Evolutionary conservation across 257 asterid genomes (phyloP).

Genomic region (Gentiana macrophylla): DNA sequence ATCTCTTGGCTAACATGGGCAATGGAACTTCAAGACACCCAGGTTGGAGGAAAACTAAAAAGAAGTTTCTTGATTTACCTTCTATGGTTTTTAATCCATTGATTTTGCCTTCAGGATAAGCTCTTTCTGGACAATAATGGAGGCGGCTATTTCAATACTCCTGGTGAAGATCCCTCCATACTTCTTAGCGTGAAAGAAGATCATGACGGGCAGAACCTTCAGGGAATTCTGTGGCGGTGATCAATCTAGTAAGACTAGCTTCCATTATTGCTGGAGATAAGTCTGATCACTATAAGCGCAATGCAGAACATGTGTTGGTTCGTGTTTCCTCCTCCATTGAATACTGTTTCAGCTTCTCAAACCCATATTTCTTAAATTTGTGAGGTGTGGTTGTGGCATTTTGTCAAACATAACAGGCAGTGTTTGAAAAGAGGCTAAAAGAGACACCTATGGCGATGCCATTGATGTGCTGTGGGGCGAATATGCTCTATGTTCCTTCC

Average conservation of each 20-base stretch:
- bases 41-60: slow-evolving; percentile 27
- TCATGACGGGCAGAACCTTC: slow-evolving; percentile 99
- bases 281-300: slow-evolving; percentile 44
- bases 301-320: slow-evolving; percentile 67
- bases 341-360: neutral
- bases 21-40: slow-evolving; percentile 63
- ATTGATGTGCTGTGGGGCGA: slow-evolving; percentile 84
- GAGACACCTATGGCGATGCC: slow-evolving; percentile 74
- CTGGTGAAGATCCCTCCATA: slow-evolving; percentile 82
- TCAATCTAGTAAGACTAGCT: slow-evolving; percentile 69
- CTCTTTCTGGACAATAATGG: slow-evolving; percentile 81
- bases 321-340: slow-evolving; percentile 1
- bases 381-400: no score
- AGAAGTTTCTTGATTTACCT: neutral
- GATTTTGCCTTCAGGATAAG: slow-evolving; percentile 41
- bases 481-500: slow-evolving; percentile 56
- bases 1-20: slow-evolving; percentile 84
- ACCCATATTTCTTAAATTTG: neutral
- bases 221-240: slow-evolving; percentile 73
- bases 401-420: slow-evolving; percentile 37
- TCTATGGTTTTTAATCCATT: slow-evolving; percentile 1
- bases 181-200: slow-evolving; percentile 95
- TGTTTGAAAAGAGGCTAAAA: slow-evolving; percentile 76
- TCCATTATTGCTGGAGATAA: slow-evolving; percentile 40
- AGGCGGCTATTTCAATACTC: slow-evolving; percentile 83